Base-by-base conservation (phyloP, 2,329 filamentous ascomycete species). In the Beauveria brongniartii region DNA sequence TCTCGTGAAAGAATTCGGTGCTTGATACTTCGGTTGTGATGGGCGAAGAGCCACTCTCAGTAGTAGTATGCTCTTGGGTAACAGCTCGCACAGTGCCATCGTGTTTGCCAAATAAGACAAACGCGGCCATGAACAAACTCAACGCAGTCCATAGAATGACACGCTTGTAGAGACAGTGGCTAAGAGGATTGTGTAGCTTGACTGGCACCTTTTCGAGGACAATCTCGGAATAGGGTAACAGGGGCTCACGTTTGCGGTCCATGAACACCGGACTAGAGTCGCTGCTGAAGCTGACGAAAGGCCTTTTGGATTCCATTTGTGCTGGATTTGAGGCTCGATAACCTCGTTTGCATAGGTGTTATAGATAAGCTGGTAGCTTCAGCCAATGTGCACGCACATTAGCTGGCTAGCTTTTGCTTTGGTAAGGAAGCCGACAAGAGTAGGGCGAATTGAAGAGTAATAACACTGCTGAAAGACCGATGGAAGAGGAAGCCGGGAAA, bases 101-200 rank as follows among this genome's bases (percentile, higher is more conserved):
- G 47, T 67, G 68, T 30, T 69, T 71, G 62, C 71, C 75, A 63
- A 77, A 75, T 5, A 81, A 65, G 2, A 74, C 66, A 43, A 81
- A 48, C 5, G 72, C 72, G 10, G 80, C 66, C 22, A 83, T 67
- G 41, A 73, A 63, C 53, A 78, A 69, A 55, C 76, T 67, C 16
- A 74, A 69, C n/a, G 78, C 63, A 6, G 72, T 73, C 81, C 81
- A 83, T 67, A 81, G 70, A 48, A 83, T 69, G 22, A 83, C 73
- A 59, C 81, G 75, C 46, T 80, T 76, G 66, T 82, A 82, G 41
- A 82, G 72, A 65, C 77, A 81, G 66, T 81, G 77, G 16, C 80
- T 73, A n/a, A 84, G 67, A 14, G 83, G 65, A 7, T 77, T 71
- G 63, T 75, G 76, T 24, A 81, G 68, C 59, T 76, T 71, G 54